Conservation (phyloP, 805 yeast species). For the Saturnispora serradocipensis region DNA sequence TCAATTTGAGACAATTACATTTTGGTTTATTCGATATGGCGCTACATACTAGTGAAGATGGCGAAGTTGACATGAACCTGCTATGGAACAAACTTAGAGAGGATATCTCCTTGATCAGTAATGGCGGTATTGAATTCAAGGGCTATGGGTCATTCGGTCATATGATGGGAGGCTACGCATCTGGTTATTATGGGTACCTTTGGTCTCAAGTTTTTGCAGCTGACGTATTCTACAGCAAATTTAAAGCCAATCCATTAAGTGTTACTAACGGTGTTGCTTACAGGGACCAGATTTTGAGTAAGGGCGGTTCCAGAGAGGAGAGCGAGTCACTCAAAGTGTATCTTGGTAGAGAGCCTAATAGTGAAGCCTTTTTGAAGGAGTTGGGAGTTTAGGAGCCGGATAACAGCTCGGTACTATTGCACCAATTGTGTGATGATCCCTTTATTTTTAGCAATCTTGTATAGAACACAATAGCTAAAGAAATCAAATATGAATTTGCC, state of each 20-base stretch:
- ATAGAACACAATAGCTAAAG: not conserved
- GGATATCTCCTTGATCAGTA: conserved; percentile 49
- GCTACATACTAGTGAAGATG: conserved; percentile 43
- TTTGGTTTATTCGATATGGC: conserved; percentile 73
- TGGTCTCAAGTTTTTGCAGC: conserved; percentile 83
- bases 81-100: conserved; percentile 62
- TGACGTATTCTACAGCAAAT: conserved; percentile 67
- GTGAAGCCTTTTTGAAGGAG: conserved; percentile 64
- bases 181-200: conserved; percentile 80
- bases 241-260: conserved; percentile 60
- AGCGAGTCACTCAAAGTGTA: conserved; percentile 54
- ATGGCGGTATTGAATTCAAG: conserved; percentile 45
- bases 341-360: conserved; percentile 68
- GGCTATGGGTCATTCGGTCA: conserved; percentile 78
- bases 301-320: conserved; percentile 70
- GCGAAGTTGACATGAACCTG: conserved; percentile 41
- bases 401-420: not conserved
- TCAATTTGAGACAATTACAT: conserved; percentile 65
- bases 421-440: not conserved
- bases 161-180: conserved; percentile 75
- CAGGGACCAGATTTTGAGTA: conserved; percentile 57
- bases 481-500: not conserved
- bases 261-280: conserved; percentile 52
- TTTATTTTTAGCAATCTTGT: not conserved
- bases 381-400: conserved; percentile 31